Percentiles rank a stretch among this genome's conserved stretches.
Conservation (phyloP, 192 early-diverging fungal genomes). For the Coemansia sp. region DNA sequence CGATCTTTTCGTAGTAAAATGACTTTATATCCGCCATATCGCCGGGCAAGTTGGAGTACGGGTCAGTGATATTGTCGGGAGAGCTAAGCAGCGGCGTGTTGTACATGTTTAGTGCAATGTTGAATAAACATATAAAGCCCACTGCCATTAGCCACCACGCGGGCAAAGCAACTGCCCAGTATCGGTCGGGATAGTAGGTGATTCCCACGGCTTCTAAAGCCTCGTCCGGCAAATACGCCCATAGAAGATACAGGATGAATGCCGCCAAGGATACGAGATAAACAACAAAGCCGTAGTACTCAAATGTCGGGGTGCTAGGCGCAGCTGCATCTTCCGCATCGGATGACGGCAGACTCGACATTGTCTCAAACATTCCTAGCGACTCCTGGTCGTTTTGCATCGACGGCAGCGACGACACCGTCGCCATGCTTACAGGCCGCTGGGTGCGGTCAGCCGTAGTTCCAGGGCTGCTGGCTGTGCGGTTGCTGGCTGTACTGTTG, state of each 20-base stretch:
- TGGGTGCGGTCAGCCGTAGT: not conserved
- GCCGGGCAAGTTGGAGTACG: conserved; percentile 20
- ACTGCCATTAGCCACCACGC: conserved; percentile 73
- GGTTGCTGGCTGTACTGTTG: not conserved
- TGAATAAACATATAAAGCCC: conserved; percentile 70
- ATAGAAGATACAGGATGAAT: conserved; percentile 73
- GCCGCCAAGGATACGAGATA: conserved; percentile 76
- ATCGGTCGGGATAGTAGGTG: conserved; percentile 82
- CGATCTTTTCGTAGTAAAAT: conserved; percentile 35
- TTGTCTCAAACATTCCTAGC: conserved; percentile 17
- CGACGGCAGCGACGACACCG: conserved; percentile 19
- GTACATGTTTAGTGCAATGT: conserved; percentile 73
- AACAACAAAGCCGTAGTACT: conserved; percentile 87
- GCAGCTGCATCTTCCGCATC: conserved; percentile 15
- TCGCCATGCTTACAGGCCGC: conserved; percentile 10
- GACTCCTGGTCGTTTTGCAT: conserved; percentile 24
- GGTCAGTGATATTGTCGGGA: conserved; percentile 71
- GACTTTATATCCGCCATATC: conserved; percentile 17
- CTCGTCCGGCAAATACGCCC: conserved; percentile 83
- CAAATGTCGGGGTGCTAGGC: conserved; percentile 71
- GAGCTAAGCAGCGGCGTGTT: conserved; percentile 76
- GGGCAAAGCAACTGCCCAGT: conserved; percentile 82
- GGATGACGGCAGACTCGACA: conserved; percentile 25
- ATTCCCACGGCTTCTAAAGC: conserved; percentile 67
- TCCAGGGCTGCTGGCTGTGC: not conserved